Evolutionary conservation across 2,329 filamentous ascomycete genomes (phyloP).

Genomic region (Aspergillus floridensis): DNA sequence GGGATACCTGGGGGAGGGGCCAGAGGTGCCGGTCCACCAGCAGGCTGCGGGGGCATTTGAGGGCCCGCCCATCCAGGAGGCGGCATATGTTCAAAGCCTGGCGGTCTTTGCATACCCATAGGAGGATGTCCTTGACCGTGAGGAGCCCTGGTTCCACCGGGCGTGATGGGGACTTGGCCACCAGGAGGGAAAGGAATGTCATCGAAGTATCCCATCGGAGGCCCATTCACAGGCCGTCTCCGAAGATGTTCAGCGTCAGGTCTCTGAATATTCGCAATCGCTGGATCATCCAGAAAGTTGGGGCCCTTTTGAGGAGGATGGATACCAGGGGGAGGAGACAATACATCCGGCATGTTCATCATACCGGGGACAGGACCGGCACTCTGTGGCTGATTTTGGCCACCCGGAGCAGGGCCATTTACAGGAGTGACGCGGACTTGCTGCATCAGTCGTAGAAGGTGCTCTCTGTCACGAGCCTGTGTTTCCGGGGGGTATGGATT

Average conservation of each 20-base stretch:
- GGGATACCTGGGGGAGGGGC: slow-evolving; percentile 41
- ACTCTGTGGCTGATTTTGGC: slow-evolving; percentile 28
- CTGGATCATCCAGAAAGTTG: slow-evolving; percentile 44
- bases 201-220: slow-evolving; percentile 42
- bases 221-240: slow-evolving; percentile 38
- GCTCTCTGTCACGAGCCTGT: slow-evolving; percentile 67
- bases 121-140: slow-evolving; percentile 34
- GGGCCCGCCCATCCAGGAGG: slow-evolving; percentile 41
- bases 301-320: slow-evolving; percentile 35
- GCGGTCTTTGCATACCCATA: slow-evolving; percentile 45
- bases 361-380: slow-evolving; percentile 33
- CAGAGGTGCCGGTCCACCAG: slow-evolving; percentile 32
- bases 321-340: slow-evolving; percentile 35
- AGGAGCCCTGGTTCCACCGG: slow-evolving; percentile 32
- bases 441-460: slow-evolving; percentile 81
- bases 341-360: slow-evolving; percentile 37
- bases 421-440: slow-evolving; percentile 44
- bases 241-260: slow-evolving; percentile 38
- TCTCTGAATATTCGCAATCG: slow-evolving; percentile 43
- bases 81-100: slow-evolving; percentile 44
- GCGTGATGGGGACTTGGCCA: slow-evolving; percentile 35
- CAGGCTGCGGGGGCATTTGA: slow-evolving; percentile 36
- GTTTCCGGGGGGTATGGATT: slow-evolving; percentile 36
- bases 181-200: slow-evolving; percentile 39
- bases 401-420: slow-evolving; percentile 23